Conservation (phyloP, 1,284 basidiomycete genomes). For the Fomitopsis schrenkii region DNA sequence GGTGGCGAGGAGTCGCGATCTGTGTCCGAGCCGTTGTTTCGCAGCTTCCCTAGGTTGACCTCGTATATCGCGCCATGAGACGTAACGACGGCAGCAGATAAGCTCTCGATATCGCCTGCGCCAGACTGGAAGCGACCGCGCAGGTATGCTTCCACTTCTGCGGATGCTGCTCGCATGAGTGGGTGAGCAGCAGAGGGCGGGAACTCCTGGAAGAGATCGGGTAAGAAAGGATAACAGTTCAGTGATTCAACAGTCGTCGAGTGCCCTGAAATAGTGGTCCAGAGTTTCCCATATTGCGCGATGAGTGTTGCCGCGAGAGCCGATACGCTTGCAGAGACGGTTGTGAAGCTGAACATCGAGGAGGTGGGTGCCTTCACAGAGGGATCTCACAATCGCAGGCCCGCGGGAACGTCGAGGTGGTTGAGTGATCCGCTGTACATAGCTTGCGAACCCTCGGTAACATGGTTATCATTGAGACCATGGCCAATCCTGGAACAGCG, state of each 20-base stretch:
- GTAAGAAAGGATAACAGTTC: not conserved
- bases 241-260: not conserved
- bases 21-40: conserved; percentile 39
- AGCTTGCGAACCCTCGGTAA: too few species aligned
- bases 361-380: not conserved
- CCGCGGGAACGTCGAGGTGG: too few species aligned
- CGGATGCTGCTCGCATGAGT: not conserved
- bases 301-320: not conserved
- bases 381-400: too few species aligned
- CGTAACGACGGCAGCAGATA: conserved; percentile 37
- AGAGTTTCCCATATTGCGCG: not conserved
- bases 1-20: conserved; percentile 1
- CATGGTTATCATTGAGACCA: too few species aligned
- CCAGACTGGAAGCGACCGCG: conserved; percentile 9
- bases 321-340: not conserved
- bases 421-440: too few species aligned
- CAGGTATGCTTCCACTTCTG: not conserved
- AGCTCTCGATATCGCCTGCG: conserved; percentile 35
- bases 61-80: conserved; percentile 35
- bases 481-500: too few species aligned
- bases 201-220: not conserved
- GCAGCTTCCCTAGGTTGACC: conserved; percentile 31
- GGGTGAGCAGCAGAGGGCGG: not conserved
- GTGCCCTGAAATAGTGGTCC: not conserved
- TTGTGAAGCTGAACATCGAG: not conserved